Evolutionary conservation across 192 early-diverging fungal species (phyloP).

Genomic region (Podochytrium sp.): DNA sequence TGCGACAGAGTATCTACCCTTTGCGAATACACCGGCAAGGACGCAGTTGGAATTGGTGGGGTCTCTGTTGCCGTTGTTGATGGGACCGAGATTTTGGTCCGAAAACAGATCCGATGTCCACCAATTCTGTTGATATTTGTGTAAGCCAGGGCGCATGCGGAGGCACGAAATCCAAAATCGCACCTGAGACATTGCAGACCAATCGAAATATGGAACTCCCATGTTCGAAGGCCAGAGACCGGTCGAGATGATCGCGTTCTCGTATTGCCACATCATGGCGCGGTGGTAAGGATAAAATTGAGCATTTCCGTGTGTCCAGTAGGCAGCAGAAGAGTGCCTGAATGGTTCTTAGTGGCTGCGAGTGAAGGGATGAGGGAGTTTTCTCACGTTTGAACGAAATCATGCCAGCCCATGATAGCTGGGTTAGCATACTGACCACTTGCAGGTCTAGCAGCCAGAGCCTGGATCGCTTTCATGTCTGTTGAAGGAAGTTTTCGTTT

Average conservation of each 20-base stretch:
- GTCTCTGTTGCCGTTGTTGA: neutral
- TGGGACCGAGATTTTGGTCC: neutral
- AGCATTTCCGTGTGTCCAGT: slow-evolving; percentile 10
- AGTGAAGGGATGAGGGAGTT: neutral
- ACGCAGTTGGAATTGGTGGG: slow-evolving; percentile 23
- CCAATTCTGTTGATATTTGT: neutral
- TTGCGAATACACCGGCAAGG: neutral
- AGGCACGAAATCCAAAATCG: neutral
- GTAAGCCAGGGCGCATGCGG: neutral
- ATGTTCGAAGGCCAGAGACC: slow-evolving; percentile 15
- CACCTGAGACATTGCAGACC: slow-evolving; percentile 22
- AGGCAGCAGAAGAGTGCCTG: slow-evolving; percentile 7
- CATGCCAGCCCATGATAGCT: slow-evolving; percentile 5
- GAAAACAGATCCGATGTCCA: slow-evolving; percentile 19
- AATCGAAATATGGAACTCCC: slow-evolving; percentile 20
- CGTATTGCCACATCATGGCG: slow-evolving; percentile 22
- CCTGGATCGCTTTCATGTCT: neutral
- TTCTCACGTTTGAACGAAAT: slow-evolving; percentile 5
- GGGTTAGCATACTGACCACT: slow-evolving; percentile 12
- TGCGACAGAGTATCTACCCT: neutral
- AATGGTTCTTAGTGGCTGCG: neutral
- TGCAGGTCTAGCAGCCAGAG: neutral
- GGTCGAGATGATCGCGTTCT: slow-evolving; percentile 16
- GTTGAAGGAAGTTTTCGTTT: neutral
- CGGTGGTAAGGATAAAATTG: slow-evolving; percentile 34